phyloP scores from a whole-genome alignment of 2,329 filamentous ascomycete species.

The Zelopaecilomyces penicillatus region DNA sequence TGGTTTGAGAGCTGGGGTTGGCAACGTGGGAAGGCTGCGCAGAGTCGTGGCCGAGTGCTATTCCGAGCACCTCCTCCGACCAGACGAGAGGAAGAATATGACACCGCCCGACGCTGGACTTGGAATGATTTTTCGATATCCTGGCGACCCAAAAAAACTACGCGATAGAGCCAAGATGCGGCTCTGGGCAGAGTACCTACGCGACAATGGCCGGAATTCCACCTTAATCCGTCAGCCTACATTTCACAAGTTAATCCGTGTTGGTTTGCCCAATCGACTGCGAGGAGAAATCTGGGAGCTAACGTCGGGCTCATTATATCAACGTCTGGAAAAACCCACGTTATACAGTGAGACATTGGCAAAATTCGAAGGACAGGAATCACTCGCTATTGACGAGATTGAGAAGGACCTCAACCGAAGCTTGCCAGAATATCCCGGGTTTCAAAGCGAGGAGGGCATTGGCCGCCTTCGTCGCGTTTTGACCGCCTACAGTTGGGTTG shows the following conservation, averaged over 20 bases:
- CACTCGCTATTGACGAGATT: constrained; percentile 95
- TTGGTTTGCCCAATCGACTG: constrained; percentile 86
- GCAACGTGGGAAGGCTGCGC: constrained; percentile 77
- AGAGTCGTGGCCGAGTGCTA: constrained; percentile 78
- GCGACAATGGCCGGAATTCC: constrained; percentile 88
- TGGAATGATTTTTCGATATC: constrained; percentile 87
- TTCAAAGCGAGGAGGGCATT: constrained; percentile 94
- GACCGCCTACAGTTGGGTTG: constrained; percentile 96
- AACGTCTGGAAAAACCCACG: constrained; percentile 77
- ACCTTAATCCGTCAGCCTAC: constrained; percentile 92
- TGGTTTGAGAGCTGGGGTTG: constrained; percentile 77
- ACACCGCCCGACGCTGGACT: constrained; percentile 76
- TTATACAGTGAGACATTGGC: constrained; percentile 76
- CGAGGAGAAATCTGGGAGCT: constrained; percentile 95
- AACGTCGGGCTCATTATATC: constrained; percentile 81
- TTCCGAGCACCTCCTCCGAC: constrained; percentile 70
- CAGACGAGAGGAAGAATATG: constrained; percentile 52
- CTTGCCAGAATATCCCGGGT: constrained; percentile 92
- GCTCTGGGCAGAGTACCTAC: constrained; percentile 91
- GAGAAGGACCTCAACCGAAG: constrained; percentile 97
- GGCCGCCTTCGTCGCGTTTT: constrained; percentile 80
- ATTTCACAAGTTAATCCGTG: constrained; percentile 93
- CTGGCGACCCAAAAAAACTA: constrained; percentile 87
- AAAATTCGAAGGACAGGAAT: constrained; percentile 78
- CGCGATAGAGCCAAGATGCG: constrained; percentile 95